Evolutionary conservation across 768 basidiomycete species (phyloP), one percentile per base, ranked within the genome.

Genomic region (Gloeostereum incarnatum): DNA sequence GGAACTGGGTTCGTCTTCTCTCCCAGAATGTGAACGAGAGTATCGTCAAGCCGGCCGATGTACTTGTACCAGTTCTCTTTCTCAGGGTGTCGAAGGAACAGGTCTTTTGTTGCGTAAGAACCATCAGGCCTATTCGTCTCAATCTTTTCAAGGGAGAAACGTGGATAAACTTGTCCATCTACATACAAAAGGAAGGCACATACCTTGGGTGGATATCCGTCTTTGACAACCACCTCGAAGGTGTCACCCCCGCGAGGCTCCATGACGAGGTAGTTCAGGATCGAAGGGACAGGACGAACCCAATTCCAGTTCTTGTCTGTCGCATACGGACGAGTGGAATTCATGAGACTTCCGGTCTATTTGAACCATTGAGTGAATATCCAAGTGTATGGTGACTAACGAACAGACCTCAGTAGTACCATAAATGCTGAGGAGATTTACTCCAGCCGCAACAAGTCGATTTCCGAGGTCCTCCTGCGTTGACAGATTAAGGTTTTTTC

Each of bases 1-100:
- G 73, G 71, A 4, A 72, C 66, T 23, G 71, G 71, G 44, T 73
- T 73, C 7, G 70, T 73, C 57, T 76, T 76, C 53, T 76, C 73
- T 5, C 75, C 71, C 2, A 60, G 45, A 6, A 55, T 55, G 41
- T 62, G 53, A 1, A 69, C 64, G 7, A 78, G 58, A 0, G 71
- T 75, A 39, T 78, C 75, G 44, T 77, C 75, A 31, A 73, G 51
- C 18, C 75, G 55, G 1, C 75, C 73, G n/a, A 70, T 57, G 36
- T 68, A 70, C 46, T 68, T 72, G 58, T 61, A 73, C 21, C 45
- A 45, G 17, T 46, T 46, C 33, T 34, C 42, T 23, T 62, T 54
- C 4, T 54, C 50, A 0, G 66, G 62, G 40, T 78, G 74, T 34
- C 60, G 60, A 14, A 66, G 46, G 47, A 76, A 70, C 10, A 76